These are phyloP conservation scores for Exidia glandulosa DNA, from an alignment of 768 basidiomycete species.

Conservation along the genomic window DNA sequence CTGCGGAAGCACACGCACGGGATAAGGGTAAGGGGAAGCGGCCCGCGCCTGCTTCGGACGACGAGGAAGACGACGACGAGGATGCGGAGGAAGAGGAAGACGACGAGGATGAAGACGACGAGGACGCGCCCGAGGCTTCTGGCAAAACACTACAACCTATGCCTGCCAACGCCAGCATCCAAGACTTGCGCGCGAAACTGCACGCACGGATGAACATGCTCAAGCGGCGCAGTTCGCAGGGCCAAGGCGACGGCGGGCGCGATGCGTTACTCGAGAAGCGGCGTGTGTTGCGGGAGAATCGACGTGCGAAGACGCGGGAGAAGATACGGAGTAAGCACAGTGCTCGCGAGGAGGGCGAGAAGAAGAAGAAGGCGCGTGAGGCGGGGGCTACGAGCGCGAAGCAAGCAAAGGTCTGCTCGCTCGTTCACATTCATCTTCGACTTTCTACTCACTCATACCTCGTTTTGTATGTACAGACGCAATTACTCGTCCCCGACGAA, in stretches of 20 bases:
- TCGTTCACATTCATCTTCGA: not conserved
- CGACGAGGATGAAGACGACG: conserved; percentile 7
- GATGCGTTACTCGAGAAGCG: conserved; percentile 80
- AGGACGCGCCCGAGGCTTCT: conserved; percentile 22
- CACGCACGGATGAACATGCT: conserved; percentile 65
- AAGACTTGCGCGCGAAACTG: conserved; percentile 56
- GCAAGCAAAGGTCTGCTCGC: conserved; percentile 40
- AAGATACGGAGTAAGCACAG: conserved; percentile 53
- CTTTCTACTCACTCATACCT: conserved; percentile 1
- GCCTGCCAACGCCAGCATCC: conserved; percentile 51
- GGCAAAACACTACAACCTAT: conserved; percentile 40
- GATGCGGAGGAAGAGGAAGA: conserved; percentile 8
- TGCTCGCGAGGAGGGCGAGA: conserved; percentile 37
- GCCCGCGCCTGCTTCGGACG: conserved; percentile 17
- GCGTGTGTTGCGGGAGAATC: conserved; percentile 69
- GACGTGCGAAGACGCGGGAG: conserved; percentile 79
- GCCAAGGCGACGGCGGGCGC: conserved; percentile 36
- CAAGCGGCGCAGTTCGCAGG: conserved; percentile 23
- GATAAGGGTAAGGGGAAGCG: conserved; percentile 42
- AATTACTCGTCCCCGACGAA: conserved; percentile 58
- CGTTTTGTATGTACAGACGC: conserved; percentile 32
- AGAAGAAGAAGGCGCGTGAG: conserved; percentile 32
- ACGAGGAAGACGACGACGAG: conserved; percentile 16
- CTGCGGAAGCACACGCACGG: conserved; percentile 19
- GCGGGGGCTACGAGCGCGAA: conserved; percentile 23